Evolutionary conservation across 306 rosid genomes (phyloP), one percentile per base, ranked within the genome.

Genomic region (Vigna angularis): DNA sequence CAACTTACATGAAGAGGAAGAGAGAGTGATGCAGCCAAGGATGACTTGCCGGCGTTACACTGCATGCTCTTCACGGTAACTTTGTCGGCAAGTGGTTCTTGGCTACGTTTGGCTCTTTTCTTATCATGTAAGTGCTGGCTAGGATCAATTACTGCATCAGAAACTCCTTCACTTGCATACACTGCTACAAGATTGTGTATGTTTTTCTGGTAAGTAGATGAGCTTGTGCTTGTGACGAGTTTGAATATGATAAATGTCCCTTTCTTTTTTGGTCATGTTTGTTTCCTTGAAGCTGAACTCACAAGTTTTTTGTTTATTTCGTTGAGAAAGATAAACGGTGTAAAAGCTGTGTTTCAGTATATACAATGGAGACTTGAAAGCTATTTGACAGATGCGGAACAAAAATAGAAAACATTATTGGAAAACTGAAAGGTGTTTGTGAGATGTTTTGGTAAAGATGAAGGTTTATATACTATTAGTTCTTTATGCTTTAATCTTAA

Each of bases 21-120:
- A 70, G 75, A 85, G 85, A 63, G 10, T 63, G 40, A 57, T 70
- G 34, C 84, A 85, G 88, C 88, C 88, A 85, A 82, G 88, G 84
- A 85, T 85, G 86, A 85, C 83, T 85, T 85, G 88, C 88, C 86
- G 88, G 76, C n/a, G 14, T 8, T 24, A n/a, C 0, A 1, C 42
- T 36, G 42, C 42, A 36, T 36, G 42, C 45, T 7, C 11, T 40
- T 2, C 2, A 7, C 10, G 47, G 47, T 9, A 11, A 42, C 47
- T 9, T 12, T 40, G 14, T 70, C 86, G 85, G 85, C 90, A 84
- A 84, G 86, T 82, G 17, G 72, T 42, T 75, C 15, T 81, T 84
- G 88, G 88, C 88, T 87, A 84, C 45, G 32, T 72, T 72, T 53
- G 36, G 14, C 83, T 84, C 61, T 82, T 84, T 81, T 81, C 88